These are phyloP conservation scores for Pleurotus citrinopileatus DNA, from an alignment of 768 basidiomycete species.

Conservation along the genomic window DNA sequence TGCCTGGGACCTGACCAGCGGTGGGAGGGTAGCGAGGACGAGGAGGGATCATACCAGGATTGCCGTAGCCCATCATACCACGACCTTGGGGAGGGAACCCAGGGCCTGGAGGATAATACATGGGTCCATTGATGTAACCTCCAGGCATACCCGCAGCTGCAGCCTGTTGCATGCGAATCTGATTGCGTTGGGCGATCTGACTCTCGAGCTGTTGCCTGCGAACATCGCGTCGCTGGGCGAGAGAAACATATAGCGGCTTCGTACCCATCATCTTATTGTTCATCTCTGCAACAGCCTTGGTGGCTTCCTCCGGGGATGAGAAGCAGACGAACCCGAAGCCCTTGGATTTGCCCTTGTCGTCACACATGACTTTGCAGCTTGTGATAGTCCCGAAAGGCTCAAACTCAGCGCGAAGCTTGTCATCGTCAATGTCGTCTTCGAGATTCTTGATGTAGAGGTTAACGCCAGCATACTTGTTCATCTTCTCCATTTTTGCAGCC, in stretches of 20 bases:
- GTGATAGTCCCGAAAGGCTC: slow-evolving; percentile 97
- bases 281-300: slow-evolving; percentile 99
- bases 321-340: slow-evolving; percentile 99
- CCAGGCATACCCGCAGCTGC: slow-evolving; percentile 83
- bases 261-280: slow-evolving; percentile 99
- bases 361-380: slow-evolving; percentile 98
- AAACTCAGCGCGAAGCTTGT: slow-evolving; percentile 94
- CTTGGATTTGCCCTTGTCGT: slow-evolving; percentile 90
- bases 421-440: slow-evolving; percentile 97
- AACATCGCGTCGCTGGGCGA: slow-evolving; percentile 97
- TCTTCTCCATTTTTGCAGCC: slow-evolving; percentile 93
- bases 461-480: slow-evolving; percentile 98
- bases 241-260: slow-evolving; percentile 97
- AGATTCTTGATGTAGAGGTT: slow-evolving; percentile 99
- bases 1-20: slow-evolving; percentile 69
- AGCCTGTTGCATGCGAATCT: slow-evolving; percentile 95
- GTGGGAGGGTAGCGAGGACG: slow-evolving; percentile 79
- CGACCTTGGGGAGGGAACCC: slow-evolving; percentile 83
- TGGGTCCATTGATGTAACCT: slow-evolving; percentile 79
- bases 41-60: slow-evolving; percentile 85
- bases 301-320: slow-evolving; percentile 97
- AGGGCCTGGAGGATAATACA: slow-evolving; percentile 85
- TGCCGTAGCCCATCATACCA: slow-evolving; percentile 77
- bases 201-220: slow-evolving; percentile 98
- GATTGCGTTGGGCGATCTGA: slow-evolving; percentile 97